Conservation (phyloP, 108 stramenopile species). For the Skeletonema marinoi region DNA sequence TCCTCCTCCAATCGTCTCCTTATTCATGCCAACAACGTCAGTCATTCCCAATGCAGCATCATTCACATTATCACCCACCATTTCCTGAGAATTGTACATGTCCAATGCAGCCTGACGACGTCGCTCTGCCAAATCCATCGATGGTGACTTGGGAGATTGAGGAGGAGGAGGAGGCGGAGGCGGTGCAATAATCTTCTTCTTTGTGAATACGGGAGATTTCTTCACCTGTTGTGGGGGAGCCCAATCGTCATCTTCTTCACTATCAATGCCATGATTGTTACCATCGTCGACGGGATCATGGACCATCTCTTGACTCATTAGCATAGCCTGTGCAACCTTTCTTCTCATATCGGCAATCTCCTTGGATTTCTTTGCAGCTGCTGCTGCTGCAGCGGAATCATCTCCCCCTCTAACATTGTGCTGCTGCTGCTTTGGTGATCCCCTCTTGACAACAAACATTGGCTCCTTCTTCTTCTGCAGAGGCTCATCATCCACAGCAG, state of each 20-base stretch:
- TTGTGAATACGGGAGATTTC: not conserved
- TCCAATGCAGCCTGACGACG: slow-evolving; percentile 42
- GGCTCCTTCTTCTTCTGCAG: not conserved
- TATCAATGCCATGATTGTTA: not conserved
- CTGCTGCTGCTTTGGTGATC: slow-evolving; percentile 5
- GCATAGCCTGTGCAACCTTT: slow-evolving; percentile 46
- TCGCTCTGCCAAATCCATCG: slow-evolving; percentile 3
- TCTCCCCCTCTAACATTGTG: not conserved
- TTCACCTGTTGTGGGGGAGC: not conserved
- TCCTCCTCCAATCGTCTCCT: slow-evolving; percentile 5
- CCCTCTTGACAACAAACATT: not conserved
- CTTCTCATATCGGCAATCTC: slow-evolving; percentile 38
- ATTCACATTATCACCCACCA: slow-evolving; percentile 50
- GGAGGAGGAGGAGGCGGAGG: not conserved
- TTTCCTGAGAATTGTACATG: slow-evolving; percentile 44
- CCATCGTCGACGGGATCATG: slow-evolving; percentile 30
- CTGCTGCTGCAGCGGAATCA: not conserved
- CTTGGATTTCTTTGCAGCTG: slow-evolving; percentile 23
- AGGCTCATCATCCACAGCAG: not conserved
- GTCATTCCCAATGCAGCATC: slow-evolving; percentile 37
- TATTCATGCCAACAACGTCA: slow-evolving; percentile 19
- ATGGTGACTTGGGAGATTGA: not conserved
- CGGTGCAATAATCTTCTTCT: not conserved
- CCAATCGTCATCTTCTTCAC: not conserved
- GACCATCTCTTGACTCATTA: slow-evolving; percentile 45